Base-by-base conservation (phyloP, 176 grass and related monocot species). In the Puccinellia tenuiflora region DNA sequence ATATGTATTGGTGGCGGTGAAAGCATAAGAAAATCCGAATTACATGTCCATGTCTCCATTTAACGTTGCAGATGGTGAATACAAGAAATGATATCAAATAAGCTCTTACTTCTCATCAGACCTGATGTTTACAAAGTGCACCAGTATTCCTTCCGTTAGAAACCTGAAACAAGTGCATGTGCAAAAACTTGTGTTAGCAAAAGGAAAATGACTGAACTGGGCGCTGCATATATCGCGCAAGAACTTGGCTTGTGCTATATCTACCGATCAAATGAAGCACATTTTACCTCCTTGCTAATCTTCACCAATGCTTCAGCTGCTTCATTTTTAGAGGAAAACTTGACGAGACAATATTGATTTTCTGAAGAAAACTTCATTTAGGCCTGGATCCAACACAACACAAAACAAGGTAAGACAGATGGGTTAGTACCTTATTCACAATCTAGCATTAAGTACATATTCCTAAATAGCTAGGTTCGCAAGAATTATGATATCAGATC, bases 141-240 rank as follows among this genome's bases (percentile, higher is more conserved):
- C 82, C 42, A 85, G 42, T 29, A 93, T 88, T n/a, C n/a, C 11
- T 24, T 82, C 75, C 81, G 85, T 93, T 88, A 30, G 90, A 67
- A 30, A 46, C 37, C 91, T 93, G 85, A 46, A 69, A 57, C 16
- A 29, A 73, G 61, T 37, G n/a, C 13, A 30, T 22, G 20, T 30
- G 17, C 20, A 62, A 83, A 20, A 52, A 47, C 12, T 5, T 64
- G 20, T 51, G 22, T 53, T 53, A 29, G 13, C 3, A 21, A 42
- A 14, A 35, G 9, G 30, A 11, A 69, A 77, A 13, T 3, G 25
- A 31, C 3, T 17, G n/a, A 16, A 54, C 5, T 6, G 11, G 38
- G 31, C 14, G n/a, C 37, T 38, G 48, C 47, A 54, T 40, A 6
- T 12, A 26, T 81, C 20, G 2, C 7, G 13, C 38, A 39, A 5